Evolutionary conservation across 139 green algal species (phyloP).

Genomic region (Tetradesmus obliquus): DNA sequence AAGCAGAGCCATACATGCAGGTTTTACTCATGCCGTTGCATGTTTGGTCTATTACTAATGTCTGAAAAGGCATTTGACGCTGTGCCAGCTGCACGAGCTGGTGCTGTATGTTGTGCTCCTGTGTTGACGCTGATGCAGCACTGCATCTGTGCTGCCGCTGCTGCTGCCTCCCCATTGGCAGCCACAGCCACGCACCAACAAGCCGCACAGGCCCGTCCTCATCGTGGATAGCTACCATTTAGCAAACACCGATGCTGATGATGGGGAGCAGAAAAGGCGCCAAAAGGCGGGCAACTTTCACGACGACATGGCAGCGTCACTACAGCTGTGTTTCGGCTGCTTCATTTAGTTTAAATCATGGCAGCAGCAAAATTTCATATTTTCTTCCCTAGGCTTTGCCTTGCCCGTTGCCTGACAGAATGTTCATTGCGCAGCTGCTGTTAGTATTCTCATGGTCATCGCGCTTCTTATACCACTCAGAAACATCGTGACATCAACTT

Average conservation of each 20-base stretch:
- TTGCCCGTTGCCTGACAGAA: background rate
- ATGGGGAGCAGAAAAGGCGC: background rate
- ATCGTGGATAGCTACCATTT: constrained; percentile 23
- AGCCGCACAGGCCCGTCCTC: background rate
- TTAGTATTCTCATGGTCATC: background rate
- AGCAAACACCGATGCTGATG: background rate
- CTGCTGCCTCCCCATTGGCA: background rate
- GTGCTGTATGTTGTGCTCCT: background rate
- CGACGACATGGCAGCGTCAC: background rate
- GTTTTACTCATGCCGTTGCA: background rate
- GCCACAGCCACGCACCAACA: background rate
- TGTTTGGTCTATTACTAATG: background rate
- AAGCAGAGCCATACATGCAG: background rate
- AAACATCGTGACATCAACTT: background rate
- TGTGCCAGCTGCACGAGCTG: background rate
- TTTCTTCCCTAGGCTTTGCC: too few species aligned
- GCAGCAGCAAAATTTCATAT: too few species aligned
- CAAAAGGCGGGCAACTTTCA: background rate
- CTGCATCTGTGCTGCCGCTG: background rate
- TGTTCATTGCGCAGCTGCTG: background rate
- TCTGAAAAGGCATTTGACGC: background rate
- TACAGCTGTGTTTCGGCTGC: background rate
- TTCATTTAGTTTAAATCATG: background rate
- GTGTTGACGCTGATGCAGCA: background rate
- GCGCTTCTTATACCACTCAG: background rate